These are phyloP conservation scores for Pholiota microspora DNA, from an alignment of 768 basidiomycete genomes.

Conservation along the genomic window DNA sequence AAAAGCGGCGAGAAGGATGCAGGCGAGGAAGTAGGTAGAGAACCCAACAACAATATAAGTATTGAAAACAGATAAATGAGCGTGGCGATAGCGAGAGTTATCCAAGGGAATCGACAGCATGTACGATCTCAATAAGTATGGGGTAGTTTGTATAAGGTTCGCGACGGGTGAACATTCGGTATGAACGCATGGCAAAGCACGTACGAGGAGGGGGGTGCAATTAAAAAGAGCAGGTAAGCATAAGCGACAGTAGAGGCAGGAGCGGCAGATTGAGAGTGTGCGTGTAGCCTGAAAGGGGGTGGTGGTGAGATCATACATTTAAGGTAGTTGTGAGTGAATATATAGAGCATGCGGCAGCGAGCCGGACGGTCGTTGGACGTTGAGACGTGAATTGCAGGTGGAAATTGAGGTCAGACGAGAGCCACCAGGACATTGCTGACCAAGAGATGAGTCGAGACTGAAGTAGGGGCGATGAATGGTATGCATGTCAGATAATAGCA, in stretches of 20 bases:
- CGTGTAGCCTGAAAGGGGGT: background rate
- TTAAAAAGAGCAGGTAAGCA: conserved; percentile 2
- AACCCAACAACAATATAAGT: background rate
- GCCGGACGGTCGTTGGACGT: background rate
- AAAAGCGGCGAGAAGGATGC: background rate
- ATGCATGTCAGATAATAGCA: background rate
- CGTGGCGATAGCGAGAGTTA: background rate
- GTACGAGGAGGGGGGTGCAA: background rate
- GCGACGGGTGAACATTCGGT: too few relatives aligned
- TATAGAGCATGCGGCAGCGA: background rate
- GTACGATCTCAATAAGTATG: background rate
- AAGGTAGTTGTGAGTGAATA: background rate
- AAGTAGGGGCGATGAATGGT: background rate
- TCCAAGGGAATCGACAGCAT: background rate
- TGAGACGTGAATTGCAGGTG: background rate
- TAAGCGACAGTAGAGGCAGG: background rate
- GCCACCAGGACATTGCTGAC: background rate
- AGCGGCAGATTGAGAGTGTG: background rate
- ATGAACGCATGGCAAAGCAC: background rate
- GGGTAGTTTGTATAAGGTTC: background rate
- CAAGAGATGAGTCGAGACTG: background rate
- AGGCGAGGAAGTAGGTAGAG: background rate
- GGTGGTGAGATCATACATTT: background rate
- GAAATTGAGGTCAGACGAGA: background rate
- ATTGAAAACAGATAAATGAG: background rate